Evolutionary conservation across 345 rosid genomes (phyloP).

Genomic region (Hibiscus syriacus): DNA sequence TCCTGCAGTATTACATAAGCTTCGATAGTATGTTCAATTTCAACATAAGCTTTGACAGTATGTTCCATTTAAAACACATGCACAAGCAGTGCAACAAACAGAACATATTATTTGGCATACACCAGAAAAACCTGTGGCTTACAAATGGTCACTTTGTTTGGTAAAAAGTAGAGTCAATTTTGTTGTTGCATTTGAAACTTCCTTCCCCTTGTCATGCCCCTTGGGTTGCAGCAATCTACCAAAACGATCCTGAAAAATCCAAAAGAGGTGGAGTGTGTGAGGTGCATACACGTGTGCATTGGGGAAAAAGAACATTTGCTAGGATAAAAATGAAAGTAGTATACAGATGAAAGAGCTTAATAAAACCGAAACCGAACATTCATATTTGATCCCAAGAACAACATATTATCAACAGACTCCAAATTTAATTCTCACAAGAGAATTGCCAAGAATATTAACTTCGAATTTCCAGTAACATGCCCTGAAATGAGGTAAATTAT

Average conservation of each 20-base stretch:
- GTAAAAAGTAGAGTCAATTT: slow-evolving; percentile 65
- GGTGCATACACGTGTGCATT: neutral
- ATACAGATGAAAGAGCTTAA: neutral
- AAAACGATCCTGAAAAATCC: slow-evolving; percentile 62
- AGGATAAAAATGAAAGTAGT: neutral
- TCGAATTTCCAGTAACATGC: too few species aligned
- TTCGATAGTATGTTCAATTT: too few species aligned
- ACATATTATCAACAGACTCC: neutral
- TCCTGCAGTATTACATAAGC: slow-evolving; percentile 44
- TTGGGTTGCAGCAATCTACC: slow-evolving; percentile 34
- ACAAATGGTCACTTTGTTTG: slow-evolving; percentile 75
- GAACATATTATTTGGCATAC: neutral
- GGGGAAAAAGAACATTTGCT: too few species aligned
- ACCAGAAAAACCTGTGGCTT: slow-evolving; percentile 64
- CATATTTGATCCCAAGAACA: neutral
- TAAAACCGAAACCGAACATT: neutral
- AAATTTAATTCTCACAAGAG: neutral
- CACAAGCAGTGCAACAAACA: slow-evolving; percentile 9
- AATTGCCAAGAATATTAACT: neutral
- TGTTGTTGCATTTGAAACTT: slow-evolving; percentile 60
- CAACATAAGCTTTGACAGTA: too few species aligned
- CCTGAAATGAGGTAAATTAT: too few species aligned
- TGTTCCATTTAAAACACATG: neutral
- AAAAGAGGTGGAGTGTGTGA: neutral
- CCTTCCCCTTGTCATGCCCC: slow-evolving; percentile 57